A percentile compares a stretch with the other conserved stretches of the same genome.
Evolutionary conservation across 1,139 yeast genomes (phyloP).

Genomic region (Candida sojae): DNA sequence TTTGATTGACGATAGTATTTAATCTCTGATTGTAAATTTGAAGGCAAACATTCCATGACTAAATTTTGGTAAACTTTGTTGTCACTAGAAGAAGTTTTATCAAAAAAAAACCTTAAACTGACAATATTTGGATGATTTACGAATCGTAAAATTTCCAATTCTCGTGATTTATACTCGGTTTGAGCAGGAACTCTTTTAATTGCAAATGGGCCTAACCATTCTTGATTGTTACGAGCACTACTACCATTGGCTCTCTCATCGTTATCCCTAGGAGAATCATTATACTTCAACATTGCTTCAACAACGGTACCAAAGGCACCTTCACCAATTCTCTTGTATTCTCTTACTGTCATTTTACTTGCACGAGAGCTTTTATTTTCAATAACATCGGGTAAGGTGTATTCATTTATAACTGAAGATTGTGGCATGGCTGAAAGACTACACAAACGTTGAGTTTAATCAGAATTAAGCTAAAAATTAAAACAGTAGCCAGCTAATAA

Average conservation of each 20-base stretch:
- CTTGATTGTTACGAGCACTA: slow-evolving; percentile 18
- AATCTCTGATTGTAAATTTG: slow-evolving; percentile 72
- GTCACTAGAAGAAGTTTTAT: slow-evolving; percentile 61
- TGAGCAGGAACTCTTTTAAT: slow-evolving; percentile 83
- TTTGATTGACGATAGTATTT: slow-evolving; percentile 66
- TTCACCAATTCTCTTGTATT: slow-evolving; percentile 74
- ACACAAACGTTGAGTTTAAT: not conserved
- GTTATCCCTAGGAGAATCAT: slow-evolving; percentile 2
- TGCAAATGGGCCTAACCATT: slow-evolving; percentile 79
- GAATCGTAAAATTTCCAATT: slow-evolving; percentile 69
- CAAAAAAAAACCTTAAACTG: slow-evolving; percentile 63
- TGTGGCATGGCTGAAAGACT: slow-evolving; percentile 13
- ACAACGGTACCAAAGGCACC: slow-evolving; percentile 87
- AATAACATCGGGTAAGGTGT: slow-evolving; percentile 49
- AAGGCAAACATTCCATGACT: slow-evolving; percentile 86
- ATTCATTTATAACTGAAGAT: slow-evolving; percentile 14
- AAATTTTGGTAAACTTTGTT: slow-evolving; percentile 71
- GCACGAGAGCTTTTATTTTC: slow-evolving; percentile 55
- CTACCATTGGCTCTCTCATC: slow-evolving; percentile 5
- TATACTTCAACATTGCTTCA: slow-evolving; percentile 59
- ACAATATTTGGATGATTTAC: slow-evolving; percentile 82
- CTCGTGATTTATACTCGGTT: slow-evolving; percentile 80
- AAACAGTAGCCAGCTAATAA: too few species aligned
- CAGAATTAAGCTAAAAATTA: not conserved
- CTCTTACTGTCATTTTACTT: slow-evolving; percentile 66